Evolutionary conservation across 352 stramenopile genomes (phyloP).

Genomic region (Achlya hypogyna): DNA sequence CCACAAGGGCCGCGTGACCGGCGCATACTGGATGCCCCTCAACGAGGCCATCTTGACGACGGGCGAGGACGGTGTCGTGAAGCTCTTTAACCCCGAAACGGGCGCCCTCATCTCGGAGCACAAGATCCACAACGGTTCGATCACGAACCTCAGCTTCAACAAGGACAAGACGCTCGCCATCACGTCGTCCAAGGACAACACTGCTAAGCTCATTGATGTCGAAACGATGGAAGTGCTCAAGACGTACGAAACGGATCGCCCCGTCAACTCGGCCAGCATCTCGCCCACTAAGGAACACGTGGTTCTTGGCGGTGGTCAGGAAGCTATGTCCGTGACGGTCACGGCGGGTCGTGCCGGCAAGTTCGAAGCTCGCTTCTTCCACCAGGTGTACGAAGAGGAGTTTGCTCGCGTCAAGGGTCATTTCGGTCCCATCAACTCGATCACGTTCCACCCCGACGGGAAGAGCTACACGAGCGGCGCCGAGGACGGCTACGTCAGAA

Average conservation of each 20-base stretch:
- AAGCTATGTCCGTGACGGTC: conserved; percentile 97
- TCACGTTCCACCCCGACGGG: conserved; percentile 97
- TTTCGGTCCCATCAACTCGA: conserved; percentile 99
- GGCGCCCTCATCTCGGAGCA: conserved; percentile 68
- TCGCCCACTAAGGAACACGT: conserved; percentile 94
- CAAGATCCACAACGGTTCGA: conserved; percentile 92
- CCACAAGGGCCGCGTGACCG: conserved; percentile 70
- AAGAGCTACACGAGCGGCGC: conserved; percentile 97
- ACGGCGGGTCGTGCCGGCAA: conserved; percentile 89
- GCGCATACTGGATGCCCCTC: conserved; percentile 76
- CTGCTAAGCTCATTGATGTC: conserved; percentile 93
- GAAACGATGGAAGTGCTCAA: conserved; percentile 94
- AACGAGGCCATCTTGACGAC: conserved; percentile 85
- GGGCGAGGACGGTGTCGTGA: conserved; percentile 67
- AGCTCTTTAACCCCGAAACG: conserved; percentile 72
- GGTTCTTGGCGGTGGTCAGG: conserved; percentile 95
- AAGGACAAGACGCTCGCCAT: conserved; percentile 95
- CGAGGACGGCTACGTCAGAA: conserved; percentile 97
- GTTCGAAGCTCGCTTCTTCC: conserved; percentile 97
- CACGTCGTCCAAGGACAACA: conserved; percentile 96
- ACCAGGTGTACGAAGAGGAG: conserved; percentile 98
- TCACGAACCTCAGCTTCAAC: conserved; percentile 95
- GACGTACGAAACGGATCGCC: conserved; percentile 97
- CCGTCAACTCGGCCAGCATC: conserved; percentile 97
- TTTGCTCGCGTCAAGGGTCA: conserved; percentile 98